phyloP scores from a whole-genome alignment of 1,139 yeast species.

The Debaryomyces nepalensis region DNA sequence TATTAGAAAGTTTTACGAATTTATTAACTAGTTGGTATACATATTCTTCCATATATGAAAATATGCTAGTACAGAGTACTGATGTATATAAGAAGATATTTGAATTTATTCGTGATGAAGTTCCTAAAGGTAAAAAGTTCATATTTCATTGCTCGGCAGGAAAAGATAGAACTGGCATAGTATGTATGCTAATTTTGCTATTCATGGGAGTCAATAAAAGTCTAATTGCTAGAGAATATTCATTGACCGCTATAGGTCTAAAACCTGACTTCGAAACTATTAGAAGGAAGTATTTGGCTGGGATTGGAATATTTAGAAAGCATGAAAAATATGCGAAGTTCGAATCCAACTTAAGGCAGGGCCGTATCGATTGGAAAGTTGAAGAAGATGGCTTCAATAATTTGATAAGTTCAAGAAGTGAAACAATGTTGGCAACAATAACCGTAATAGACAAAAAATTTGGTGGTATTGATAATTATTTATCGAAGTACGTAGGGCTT shows the following conservation, averaged over 20 bases:
- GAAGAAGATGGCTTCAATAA: slow-evolving; percentile 57
- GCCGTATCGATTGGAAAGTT: slow-evolving; percentile 45
- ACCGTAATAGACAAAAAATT: slow-evolving; percentile 52
- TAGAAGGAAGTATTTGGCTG: slow-evolving; percentile 34
- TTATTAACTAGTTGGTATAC: slow-evolving; percentile 67
- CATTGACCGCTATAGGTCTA: slow-evolving; percentile 71
- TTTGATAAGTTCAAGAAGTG: slow-evolving; percentile 68
- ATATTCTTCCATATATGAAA: slow-evolving; percentile 64
- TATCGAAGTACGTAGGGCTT: slow-evolving; percentile 52
- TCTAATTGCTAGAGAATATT: slow-evolving; percentile 67
- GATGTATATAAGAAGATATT: slow-evolving; percentile 53
- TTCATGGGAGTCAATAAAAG: slow-evolving; percentile 68
- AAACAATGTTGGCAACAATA: slow-evolving; percentile 72
- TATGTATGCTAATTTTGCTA: slow-evolving; percentile 67
- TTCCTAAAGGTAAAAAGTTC: slow-evolving; percentile 26
- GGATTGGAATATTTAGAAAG: slow-evolving; percentile 34
- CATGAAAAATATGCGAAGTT: slow-evolving; percentile 26
- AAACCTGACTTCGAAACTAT: slow-evolving; percentile 51
- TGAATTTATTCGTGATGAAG: slow-evolving; percentile 54
- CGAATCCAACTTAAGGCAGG: slow-evolving; percentile 33
- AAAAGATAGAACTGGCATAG: slow-evolving; percentile 81
- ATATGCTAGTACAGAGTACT: slow-evolving; percentile 57
- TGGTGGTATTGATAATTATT: slow-evolving; percentile 63
- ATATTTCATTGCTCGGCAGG: slow-evolving; percentile 86
- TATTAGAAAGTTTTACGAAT: slow-evolving; percentile 60